A percentile compares a stretch with the other conserved stretches of the same genome.
Evolutionary conservation across 2,329 filamentous ascomycete genomes (phyloP).

Genomic region (Leptosphaerulina australis): DNA sequence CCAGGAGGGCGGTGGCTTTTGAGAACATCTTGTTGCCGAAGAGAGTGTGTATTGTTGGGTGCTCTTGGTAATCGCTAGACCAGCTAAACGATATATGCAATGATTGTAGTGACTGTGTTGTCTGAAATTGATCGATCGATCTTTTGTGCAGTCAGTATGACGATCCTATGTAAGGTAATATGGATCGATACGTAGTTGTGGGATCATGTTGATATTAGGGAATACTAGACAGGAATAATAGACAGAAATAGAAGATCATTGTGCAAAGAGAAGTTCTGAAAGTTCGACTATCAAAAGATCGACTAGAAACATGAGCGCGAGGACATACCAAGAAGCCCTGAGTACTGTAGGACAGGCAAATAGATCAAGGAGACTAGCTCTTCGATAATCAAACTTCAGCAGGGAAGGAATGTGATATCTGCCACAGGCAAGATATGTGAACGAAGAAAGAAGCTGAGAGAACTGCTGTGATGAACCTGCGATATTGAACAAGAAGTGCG

Average conservation of each 20-base stretch:
- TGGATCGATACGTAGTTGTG: too few species aligned
- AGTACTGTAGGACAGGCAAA: conserved; percentile 4
- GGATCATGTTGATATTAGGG: too few species aligned
- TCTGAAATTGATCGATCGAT: conserved; percentile 14
- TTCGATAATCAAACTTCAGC: conserved; percentile 26
- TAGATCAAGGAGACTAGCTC: conserved; percentile 31
- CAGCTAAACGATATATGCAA: conserved; percentile 43
- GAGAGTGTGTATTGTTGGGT: conserved; percentile 18
- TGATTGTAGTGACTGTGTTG: conserved; percentile 24
- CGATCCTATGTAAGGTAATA: neutral
- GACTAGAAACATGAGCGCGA: conserved; percentile 8
- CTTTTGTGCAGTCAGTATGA: conserved; percentile 9
- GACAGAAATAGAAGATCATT: conserved; percentile 6
- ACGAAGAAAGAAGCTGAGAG: conserved; percentile 30
- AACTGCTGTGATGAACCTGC: conserved; percentile 33
- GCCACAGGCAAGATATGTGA: conserved; percentile 46
- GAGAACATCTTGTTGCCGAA: conserved; percentile 56
- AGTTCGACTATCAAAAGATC: conserved; percentile 3
- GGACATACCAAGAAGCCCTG: conserved; percentile 17
- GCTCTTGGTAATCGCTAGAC: conserved; percentile 46
- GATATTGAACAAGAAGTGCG: conserved; percentile 27
- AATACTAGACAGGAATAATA: too few species aligned
- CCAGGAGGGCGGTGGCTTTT: conserved; percentile 58
- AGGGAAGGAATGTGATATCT: conserved; percentile 43
- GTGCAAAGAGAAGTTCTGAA: neutral